These are phyloP conservation scores for Madurella mycetomatis DNA, from an alignment of 2,329 filamentous ascomycete genomes.

Conservation along the genomic window DNA sequence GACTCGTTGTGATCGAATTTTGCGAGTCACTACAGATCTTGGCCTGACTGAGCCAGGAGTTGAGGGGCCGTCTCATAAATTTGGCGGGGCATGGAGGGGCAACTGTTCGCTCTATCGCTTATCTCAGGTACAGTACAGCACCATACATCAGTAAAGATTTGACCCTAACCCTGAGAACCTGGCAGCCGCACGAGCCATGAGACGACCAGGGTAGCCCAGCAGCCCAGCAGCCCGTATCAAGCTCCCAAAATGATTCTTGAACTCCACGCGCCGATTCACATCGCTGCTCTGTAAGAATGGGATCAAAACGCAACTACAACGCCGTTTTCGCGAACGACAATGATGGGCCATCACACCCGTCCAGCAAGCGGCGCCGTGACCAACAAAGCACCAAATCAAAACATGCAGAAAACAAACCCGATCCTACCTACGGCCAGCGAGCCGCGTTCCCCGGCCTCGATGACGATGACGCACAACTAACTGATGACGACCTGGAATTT, in stretches of 20 bases:
- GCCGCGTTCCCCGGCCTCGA: conserved; percentile 65
- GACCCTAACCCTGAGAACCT: too few species aligned
- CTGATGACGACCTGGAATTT: conserved; percentile 59
- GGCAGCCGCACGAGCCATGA: too few species aligned
- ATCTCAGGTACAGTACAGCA: not conserved
- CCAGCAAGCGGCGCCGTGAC: conserved; percentile 25
- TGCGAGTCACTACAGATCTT: conserved; percentile 12
- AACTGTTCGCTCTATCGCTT: conserved; percentile 8
- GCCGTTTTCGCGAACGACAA: conserved; percentile 13
- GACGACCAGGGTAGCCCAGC: too few species aligned
- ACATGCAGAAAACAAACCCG: conserved; percentile 45
- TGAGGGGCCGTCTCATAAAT: conserved; percentile 20
- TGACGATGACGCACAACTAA: conserved; percentile 37
- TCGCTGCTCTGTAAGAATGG: conserved; percentile 19
- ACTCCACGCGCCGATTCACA: not conserved
- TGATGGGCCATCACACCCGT: conserved; percentile 14
- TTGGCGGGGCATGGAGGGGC: conserved; percentile 23
- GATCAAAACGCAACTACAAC: conserved; percentile 24
- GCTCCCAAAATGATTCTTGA: not conserved
- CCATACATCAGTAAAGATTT: too few species aligned
- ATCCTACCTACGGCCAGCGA: conserved; percentile 67
- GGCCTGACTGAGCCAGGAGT: conserved; percentile 12
- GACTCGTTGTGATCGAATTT: conserved; percentile 2
- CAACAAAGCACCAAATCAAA: conserved; percentile 29
- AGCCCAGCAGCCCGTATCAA: too few species aligned